Percentiles rank a stretch among this genome's conserved stretches.
phyloP scores from a whole-genome alignment of 1,139 yeast species.

The Kodamaea suecica region DNA sequence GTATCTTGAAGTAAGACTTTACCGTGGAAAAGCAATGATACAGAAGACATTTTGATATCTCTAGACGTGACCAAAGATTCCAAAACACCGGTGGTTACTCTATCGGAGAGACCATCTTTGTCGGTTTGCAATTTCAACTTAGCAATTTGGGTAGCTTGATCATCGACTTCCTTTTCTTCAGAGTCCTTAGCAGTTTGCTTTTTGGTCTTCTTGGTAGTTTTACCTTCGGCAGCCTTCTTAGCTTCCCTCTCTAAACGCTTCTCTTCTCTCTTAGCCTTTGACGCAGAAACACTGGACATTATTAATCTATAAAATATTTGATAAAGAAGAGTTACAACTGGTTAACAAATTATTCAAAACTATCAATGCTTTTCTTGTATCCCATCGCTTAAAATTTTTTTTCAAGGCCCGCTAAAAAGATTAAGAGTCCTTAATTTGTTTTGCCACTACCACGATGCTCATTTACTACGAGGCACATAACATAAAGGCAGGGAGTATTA shows the following conservation, averaged over 20 bases:
- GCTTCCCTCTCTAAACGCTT: conserved; percentile 59
- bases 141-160: conserved; percentile 72
- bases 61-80: conserved; percentile 86
- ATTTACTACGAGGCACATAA: no score
- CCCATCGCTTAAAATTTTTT: conserved; percentile 13
- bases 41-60: conserved; percentile 88
- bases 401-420: no score
- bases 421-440: no score
- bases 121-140: conserved; percentile 91
- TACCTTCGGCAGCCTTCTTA: conserved; percentile 72
- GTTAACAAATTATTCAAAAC: no score
- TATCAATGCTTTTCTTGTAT: no score
- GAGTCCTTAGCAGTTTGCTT: conserved; percentile 56
- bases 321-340: conserved; percentile 1
- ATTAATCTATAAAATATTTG: conserved; percentile 3
- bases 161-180: conserved; percentile 58
- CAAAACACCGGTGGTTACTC: conserved; percentile 97
- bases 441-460: no score
- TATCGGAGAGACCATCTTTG: conserved; percentile 89
- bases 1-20: conserved; percentile 94
- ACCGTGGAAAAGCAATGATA: conserved; percentile 94
- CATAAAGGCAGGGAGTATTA: no score
- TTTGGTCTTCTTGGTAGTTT: conserved; percentile 61
- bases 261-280: conserved; percentile 97
- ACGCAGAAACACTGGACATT: conserved; percentile 69